Evolutionary conservation across 768 basidiomycete genomes (phyloP).

Genomic region (Clavulina sp.): DNA sequence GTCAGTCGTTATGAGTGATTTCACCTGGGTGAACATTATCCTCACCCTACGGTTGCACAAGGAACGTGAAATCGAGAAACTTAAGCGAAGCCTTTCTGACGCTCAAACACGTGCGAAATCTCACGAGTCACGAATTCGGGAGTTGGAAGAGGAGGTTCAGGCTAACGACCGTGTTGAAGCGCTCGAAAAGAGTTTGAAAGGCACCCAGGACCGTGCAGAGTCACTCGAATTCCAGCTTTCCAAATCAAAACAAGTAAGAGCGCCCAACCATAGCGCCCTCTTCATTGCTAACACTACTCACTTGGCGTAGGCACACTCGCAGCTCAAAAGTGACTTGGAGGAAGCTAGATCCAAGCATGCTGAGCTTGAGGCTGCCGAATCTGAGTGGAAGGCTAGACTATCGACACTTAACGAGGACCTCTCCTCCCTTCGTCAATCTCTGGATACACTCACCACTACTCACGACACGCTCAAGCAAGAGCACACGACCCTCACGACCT

Average conservation of each 20-base stretch:
- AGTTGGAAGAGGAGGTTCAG: constrained; percentile 68
- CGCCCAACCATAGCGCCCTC: not conserved
- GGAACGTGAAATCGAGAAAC: constrained; percentile 63
- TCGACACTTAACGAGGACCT: constrained; percentile 29
- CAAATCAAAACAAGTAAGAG: constrained; percentile 53
- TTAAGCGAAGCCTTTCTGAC: constrained; percentile 36
- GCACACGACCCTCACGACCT: constrained; percentile 31
- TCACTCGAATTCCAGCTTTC: constrained; percentile 71
- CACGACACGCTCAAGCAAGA: constrained; percentile 31
- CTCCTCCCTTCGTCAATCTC: constrained; percentile 24
- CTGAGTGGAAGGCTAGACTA: constrained; percentile 34
- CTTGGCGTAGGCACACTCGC: constrained; percentile 32
- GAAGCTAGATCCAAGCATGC: constrained; percentile 25
- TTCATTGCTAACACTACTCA: not conserved
- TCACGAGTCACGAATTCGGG: constrained; percentile 33
- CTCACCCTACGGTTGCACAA: constrained; percentile 13
- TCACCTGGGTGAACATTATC: no score
- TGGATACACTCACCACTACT: constrained; percentile 29
- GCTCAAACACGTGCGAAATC: constrained; percentile 25
- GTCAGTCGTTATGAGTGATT: no score
- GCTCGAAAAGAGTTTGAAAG: constrained; percentile 52
- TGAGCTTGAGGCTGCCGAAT: constrained; percentile 15
- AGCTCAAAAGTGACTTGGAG: constrained; percentile 45
- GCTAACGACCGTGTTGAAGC: constrained; percentile 66
- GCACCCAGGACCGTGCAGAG: constrained; percentile 65